Base-by-base conservation (phyloP, 768 basidiomycete species). In the Boletus reticuloceps region DNA sequence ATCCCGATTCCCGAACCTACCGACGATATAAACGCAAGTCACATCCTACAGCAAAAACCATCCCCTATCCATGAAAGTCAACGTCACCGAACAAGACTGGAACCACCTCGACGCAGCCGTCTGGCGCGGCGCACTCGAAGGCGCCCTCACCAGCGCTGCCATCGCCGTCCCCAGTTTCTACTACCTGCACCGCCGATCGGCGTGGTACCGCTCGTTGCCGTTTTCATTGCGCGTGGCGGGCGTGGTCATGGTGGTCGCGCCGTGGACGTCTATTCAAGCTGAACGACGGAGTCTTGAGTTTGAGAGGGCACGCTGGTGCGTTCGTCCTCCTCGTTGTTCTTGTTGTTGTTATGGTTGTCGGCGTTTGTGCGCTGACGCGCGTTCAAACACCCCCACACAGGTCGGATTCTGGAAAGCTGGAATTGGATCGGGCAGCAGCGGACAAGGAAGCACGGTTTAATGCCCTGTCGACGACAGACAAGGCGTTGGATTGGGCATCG, bases 201-300 rank as follows among this genome's bases (percentile, higher is more conserved):
- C 82, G 1, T 79, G 82, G 59, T 92, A 89, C 68, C 82, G 85
- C 56, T 62, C 74, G 0, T 76, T 93, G 0, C 89, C 88, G 0
- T 67, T 81, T 1, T 82, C 87, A 0, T 74, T 93, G 41, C 92
- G 92, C 64, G 75, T 82, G 1, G 75, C 91, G 1, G 86, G 86
- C 16, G 72, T 83, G n/a, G 76, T 92, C 51, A 75, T 89, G 47
- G 52, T 90, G 53, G 78, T 85, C 47, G 83, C 84, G 0, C 91
- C 91, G 0, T 71, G 79, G 44, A 73, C 87, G 20, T 80, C 86
- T 19, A 88, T 93, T 42, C 82, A 86, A 57, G 91, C 86, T 6
- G 91, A 93, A 64, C 79, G 83, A 5, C 83, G 86, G 12, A 82
- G 82, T 31, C 70, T 85, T 37, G 77, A 81, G 55, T 91, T 80